These are phyloP conservation scores for Arthroderma sp. DNA, from an alignment of 2,329 filamentous ascomycete species.

Conservation along the genomic window DNA sequence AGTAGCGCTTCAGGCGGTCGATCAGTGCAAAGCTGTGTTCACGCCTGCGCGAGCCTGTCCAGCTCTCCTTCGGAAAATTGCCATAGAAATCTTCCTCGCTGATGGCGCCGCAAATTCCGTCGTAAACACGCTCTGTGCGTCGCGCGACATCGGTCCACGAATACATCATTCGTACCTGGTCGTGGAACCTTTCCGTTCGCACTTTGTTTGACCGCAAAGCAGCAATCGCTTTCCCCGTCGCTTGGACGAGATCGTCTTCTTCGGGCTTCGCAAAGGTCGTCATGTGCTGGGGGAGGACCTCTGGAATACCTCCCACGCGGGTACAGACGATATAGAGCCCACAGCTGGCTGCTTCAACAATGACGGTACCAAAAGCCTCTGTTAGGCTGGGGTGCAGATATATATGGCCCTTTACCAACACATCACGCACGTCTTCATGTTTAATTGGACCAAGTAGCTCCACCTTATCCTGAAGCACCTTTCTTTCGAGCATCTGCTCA, in stretches of 20 bases:
- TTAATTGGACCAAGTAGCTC: slow-evolving; percentile 83
- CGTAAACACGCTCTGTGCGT: slow-evolving; percentile 88
- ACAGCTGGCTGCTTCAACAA: slow-evolving; percentile 92
- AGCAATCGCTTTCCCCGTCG: slow-evolving; percentile 79
- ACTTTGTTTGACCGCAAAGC: slow-evolving; percentile 76
- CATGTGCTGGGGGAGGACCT: slow-evolving; percentile 93
- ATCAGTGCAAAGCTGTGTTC: slow-evolving; percentile 85
- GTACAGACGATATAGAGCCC: slow-evolving; percentile 95
- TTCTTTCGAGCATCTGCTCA: slow-evolving; percentile 95
- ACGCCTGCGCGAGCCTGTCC: slow-evolving; percentile 59
- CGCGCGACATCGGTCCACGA: slow-evolving; percentile 93
- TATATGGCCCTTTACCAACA: slow-evolving; percentile 94
- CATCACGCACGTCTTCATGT: slow-evolving; percentile 91
- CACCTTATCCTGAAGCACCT: slow-evolving; percentile 85
- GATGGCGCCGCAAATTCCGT: slow-evolving; percentile 79
- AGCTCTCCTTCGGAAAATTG: slow-evolving; percentile 55
- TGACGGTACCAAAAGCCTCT: slow-evolving; percentile 94
- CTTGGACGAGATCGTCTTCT: slow-evolving; percentile 83
- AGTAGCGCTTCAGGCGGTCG: slow-evolving; percentile 89
- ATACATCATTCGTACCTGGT: slow-evolving; percentile 97
- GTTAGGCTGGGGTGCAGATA: slow-evolving; percentile 92
- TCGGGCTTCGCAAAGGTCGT: slow-evolving; percentile 94
- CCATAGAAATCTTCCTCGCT: slow-evolving; percentile 82
- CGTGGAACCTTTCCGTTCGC: slow-evolving; percentile 85
- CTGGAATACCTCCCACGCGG: slow-evolving; percentile 89